phyloP scores from a whole-genome alignment of 495 filamentous ascomycete species.

The Neurospora sp. region DNA sequence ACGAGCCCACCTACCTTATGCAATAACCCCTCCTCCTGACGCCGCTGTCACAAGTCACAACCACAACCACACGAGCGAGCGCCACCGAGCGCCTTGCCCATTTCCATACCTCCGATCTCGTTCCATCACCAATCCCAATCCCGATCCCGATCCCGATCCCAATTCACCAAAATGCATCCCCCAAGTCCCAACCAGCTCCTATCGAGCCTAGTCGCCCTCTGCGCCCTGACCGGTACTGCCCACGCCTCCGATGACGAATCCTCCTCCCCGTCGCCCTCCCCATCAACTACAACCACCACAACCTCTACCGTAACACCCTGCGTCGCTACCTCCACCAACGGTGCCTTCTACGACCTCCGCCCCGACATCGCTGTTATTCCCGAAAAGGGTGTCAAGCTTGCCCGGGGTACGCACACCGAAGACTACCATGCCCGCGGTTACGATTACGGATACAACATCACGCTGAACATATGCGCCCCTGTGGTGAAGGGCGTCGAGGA shows the following conservation, averaged over 20 bases:
- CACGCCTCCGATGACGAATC: constrained; percentile 9
- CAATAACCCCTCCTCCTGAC: not conserved
- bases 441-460: constrained; percentile 86
- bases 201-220: constrained; percentile 10
- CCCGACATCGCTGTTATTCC: constrained; percentile 50
- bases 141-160: not conserved
- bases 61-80: not conserved
- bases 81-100: not conserved
- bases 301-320: constrained; percentile 50
- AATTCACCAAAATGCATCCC: constrained; percentile 12
- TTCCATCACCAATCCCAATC: not conserved
- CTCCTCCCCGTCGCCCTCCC: constrained; percentile 4
- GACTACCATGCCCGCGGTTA: constrained; percentile 80
- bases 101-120: not conserved
- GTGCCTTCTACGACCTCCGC: constrained; percentile 84
- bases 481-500: constrained; percentile 69
- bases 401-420: constrained; percentile 24
- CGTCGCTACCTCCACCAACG: constrained; percentile 65
- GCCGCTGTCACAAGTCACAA: not conserved
- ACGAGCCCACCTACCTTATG: not conserved
- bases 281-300: constrained; percentile 6
- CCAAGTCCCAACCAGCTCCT: constrained; percentile 1
- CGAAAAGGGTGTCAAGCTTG: constrained; percentile 34
- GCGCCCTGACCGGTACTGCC: constrained; percentile 8
- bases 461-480: constrained; percentile 83